Evolutionary conservation across 2,329 filamentous ascomycete genomes (phyloP), one percentile per base, ranked within the genome.

Genomic region (Cytospora piceae): DNA sequence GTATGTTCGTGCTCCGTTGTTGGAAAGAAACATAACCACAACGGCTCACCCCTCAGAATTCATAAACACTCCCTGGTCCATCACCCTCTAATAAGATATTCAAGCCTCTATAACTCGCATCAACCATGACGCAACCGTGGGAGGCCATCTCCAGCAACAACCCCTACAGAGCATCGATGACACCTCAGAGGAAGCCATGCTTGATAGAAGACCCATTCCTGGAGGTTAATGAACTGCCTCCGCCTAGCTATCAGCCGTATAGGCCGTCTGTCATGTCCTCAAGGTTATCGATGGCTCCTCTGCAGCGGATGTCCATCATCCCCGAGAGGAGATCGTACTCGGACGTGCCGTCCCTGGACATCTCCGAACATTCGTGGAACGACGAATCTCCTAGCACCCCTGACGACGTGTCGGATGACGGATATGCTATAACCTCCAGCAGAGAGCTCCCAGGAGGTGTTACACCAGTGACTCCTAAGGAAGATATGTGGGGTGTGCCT

Each of bases 331-430:
- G 15, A 14, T 53, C 51, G 15, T 27, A 61, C n/a, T 46, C 17
- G 8, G 49, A 61, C 5, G 34, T 42, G 4, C 59, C 37, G 12
- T 55, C 59, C 32, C 11, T 49, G 34, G 51, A 61, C 12, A 20
- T 61, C 27, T 46, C 59, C 4, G 59, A 61, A 20, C 51, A 55
- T 51, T 17, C 51, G 8, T 61, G 51, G 59, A 20, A 39, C n/a
- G 37, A 24, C 20, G 8, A 9, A n/a, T 46, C 39, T 5, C 17
- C 39, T 17, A n/a, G 39, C 6, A 46, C 15, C 6, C 39, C 39
- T 46, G 42, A 46, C 42, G 42, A 46, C 17, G 17, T 42, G 15
- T 20, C 39, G 9, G 39, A 42, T 2, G 15, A 42, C 17, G 20
- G 42, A 7, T n/a, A n/a, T n/a, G 8, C 8, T 5, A 22, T 14